Percentiles rank a stretch among this genome's conserved stretches.
Conservation (phyloP, 768 basidiomycete genomes). For the Boletus eberwhitei region DNA sequence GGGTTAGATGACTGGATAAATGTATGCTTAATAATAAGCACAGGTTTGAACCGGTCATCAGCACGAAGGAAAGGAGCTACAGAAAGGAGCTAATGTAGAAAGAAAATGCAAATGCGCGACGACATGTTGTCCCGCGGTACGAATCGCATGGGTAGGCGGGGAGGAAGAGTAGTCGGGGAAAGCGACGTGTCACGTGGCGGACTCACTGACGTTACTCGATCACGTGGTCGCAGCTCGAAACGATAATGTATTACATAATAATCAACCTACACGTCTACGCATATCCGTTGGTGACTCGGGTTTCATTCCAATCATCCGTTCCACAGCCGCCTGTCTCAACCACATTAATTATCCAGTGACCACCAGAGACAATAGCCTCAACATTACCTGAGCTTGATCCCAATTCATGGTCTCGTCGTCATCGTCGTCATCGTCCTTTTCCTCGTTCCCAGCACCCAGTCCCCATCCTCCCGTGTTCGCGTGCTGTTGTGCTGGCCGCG, state of each 20-base stretch:
- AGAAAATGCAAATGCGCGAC: too few species aligned
- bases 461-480: slow-evolving; percentile 75
- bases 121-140: too few species aligned
- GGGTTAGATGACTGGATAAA: not conserved
- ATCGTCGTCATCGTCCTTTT: slow-evolving; percentile 61
- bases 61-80: too few species aligned
- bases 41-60: too few species aligned
- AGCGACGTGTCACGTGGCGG: too few species aligned
- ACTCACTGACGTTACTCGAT: not conserved
- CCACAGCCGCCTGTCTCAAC: slow-evolving; percentile 45
- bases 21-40: too few species aligned
- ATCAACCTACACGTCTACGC: slow-evolving; percentile 26
- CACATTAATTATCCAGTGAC: not conserved
- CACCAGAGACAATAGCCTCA: not conserved
- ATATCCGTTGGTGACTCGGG: slow-evolving; percentile 25
- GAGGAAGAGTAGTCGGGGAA: too few species aligned
- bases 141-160: too few species aligned
- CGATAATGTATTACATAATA: not conserved
- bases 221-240: slow-evolving; percentile 8
- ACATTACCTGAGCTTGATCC: slow-evolving; percentile 64
- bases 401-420: slow-evolving; percentile 62
- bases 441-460: slow-evolving; percentile 58
- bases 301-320: slow-evolving; percentile 57
- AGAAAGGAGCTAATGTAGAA: too few species aligned
- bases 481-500: slow-evolving; percentile 37